phyloP scores from a whole-genome alignment of 306 rosid species.

The Quercus agrifolia region DNA sequence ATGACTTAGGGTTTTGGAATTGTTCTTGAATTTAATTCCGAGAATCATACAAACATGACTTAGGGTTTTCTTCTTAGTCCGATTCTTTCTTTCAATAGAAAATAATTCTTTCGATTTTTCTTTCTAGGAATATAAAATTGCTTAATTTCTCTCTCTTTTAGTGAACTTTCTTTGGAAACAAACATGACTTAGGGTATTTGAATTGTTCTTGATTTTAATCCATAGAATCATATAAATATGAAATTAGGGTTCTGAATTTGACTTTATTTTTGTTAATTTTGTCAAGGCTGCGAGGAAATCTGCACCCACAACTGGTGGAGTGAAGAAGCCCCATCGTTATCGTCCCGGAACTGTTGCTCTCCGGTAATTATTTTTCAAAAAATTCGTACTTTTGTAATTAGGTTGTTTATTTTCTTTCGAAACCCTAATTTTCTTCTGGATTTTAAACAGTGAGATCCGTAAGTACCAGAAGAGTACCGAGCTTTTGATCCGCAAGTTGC shows the following conservation, averaged over 20 bases:
- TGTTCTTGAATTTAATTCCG: no score
- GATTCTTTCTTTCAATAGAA: background rate
- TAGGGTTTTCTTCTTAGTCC: background rate
- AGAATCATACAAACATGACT: no score
- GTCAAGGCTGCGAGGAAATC: constrained; percentile 66
- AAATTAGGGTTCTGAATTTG: background rate
- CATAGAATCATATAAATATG: no score
- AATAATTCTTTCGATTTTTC: background rate
- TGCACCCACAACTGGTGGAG: constrained; percentile 71
- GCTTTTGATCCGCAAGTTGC: constrained; percentile 69
- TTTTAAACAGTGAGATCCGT: constrained; percentile 52
- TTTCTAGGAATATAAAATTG: background rate
- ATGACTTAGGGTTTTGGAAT: no score
- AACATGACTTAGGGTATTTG: no score
- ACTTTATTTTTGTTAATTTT: background rate
- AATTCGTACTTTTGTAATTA: background rate
- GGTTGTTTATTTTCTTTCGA: background rate
- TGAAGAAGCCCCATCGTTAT: constrained; percentile 72
- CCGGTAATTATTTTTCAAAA: constrained; percentile 23
- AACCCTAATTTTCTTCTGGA: background rate
- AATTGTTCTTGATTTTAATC: no score
- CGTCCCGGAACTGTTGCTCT: constrained; percentile 79
- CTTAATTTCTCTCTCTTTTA: no score
- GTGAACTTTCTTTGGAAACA: no score
- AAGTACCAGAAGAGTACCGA: constrained; percentile 81